These are phyloP conservation scores for Penicillium silybi DNA, from an alignment of 495 filamentous ascomycete species.

Conservation along the genomic window DNA sequence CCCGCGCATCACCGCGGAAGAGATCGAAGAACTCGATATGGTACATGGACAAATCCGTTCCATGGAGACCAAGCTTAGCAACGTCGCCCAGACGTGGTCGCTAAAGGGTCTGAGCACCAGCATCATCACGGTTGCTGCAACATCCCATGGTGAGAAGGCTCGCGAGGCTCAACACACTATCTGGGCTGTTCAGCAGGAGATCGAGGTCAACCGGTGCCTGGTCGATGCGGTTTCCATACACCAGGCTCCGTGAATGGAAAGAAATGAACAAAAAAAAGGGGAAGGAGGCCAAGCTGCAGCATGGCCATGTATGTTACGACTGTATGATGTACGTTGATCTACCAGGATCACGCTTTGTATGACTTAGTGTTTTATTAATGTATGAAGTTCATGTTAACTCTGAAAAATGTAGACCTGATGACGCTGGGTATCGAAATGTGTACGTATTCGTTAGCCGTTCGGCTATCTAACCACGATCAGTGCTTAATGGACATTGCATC, in stretches of 20 bases:
- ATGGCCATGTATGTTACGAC: background rate
- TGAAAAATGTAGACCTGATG: too few relatives aligned
- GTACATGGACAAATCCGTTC: background rate
- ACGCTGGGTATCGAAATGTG: too few relatives aligned
- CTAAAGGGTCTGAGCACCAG: background rate
- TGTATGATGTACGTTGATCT: background rate
- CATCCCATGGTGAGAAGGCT: background rate
- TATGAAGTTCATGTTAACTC: background rate
- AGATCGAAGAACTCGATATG: conserved; percentile 15
- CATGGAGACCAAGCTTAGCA: background rate
- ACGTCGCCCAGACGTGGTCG: conserved; percentile 5
- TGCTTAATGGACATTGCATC: too few relatives aligned
- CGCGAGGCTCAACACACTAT: conserved; percentile 5
- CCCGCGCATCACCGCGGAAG: background rate
- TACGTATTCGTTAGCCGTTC: too few relatives aligned
- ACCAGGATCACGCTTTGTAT: background rate
- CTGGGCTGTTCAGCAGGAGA: conserved; percentile 3
- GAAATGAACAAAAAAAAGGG: background rate
- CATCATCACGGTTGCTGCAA: background rate
- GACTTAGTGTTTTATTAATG: background rate
- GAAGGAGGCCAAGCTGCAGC: background rate
- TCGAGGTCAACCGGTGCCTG: background rate
- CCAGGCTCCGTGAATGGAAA: background rate
- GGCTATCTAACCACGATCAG: too few relatives aligned
- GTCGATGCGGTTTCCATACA: background rate